Evolutionary conservation across 305 asterid genomes (phyloP).

Genomic region (Vinca major): DNA sequence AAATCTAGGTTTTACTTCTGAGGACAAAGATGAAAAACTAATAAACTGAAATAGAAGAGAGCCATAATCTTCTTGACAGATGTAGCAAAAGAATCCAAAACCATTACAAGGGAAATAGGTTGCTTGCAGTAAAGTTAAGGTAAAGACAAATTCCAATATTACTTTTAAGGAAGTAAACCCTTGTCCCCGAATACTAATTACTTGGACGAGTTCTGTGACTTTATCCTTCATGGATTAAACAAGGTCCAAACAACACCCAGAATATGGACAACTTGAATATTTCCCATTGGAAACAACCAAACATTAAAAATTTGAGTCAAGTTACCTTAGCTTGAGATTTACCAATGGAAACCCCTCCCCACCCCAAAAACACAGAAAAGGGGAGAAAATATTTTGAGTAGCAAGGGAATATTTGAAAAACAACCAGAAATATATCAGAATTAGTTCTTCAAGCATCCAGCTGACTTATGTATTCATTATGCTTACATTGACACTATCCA

Average conservation of each 20-base stretch:
- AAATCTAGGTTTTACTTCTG: too few species aligned
- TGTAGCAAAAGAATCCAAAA: neutral
- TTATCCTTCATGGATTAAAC: neutral
- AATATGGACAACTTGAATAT: neutral
- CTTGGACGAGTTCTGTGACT: neutral
- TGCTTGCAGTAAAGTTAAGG: neutral
- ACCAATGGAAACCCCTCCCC: neutral
- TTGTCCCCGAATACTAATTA: neutral
- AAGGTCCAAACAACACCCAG: neutral
- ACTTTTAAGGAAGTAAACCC: neutral
- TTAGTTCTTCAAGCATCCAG: neutral
- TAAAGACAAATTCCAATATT: neutral
- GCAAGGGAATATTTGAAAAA: neutral
- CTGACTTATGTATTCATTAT: neutral
- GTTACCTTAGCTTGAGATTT: neutral
- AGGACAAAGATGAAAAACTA: too few species aligned
- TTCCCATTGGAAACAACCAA: neutral
- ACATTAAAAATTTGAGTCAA: neutral
- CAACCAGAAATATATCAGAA: neutral
- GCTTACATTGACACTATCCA: conserved; percentile 62
- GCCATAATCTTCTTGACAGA: neutral
- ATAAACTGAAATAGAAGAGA: too few species aligned
- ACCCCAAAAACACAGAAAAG: neutral
- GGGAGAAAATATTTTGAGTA: neutral
- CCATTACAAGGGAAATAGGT: neutral